Conservation (phyloP, 2,329 filamentous ascomycete genomes). For the Neofusicoccum sp. region DNA sequence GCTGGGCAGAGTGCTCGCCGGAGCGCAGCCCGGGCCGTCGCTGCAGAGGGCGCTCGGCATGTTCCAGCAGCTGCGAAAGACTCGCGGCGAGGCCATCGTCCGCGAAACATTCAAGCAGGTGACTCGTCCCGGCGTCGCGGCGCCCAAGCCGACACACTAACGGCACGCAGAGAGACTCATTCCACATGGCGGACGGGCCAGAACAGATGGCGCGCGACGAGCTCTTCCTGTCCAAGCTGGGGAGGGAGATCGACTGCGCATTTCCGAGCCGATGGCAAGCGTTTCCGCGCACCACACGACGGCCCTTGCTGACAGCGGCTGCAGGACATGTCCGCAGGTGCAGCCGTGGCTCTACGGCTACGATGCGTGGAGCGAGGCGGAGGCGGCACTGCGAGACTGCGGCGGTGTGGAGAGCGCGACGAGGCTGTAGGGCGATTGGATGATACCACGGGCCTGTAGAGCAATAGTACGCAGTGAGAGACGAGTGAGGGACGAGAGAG, state of each 20-base stretch:
- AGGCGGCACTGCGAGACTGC: constrained; percentile 14
- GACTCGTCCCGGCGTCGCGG: background rate
- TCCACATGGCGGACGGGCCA: constrained; percentile 49
- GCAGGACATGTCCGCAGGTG: constrained; percentile 32
- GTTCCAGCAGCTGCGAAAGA: constrained; percentile 49
- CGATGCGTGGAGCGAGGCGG: constrained; percentile 32
- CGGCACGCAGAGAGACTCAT: constrained; percentile 30
- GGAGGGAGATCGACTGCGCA: constrained; percentile 49
- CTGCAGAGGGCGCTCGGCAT: constrained; percentile 32
- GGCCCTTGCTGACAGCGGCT: background rate
- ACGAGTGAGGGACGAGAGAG: too few relatives aligned
- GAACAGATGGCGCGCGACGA: constrained; percentile 59
- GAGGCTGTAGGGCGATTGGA: background rate
- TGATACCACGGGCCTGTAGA: background rate
- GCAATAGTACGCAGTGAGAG: too few relatives aligned
- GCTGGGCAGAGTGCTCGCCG: constrained; percentile 54
- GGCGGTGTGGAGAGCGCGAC: background rate
- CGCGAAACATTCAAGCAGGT: constrained; percentile 58
- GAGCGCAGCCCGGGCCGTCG: background rate
- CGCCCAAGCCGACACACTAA: constrained; percentile 20
- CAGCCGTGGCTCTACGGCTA: constrained; percentile 38
- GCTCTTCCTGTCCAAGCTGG: constrained; percentile 57
- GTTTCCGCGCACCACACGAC: too few relatives aligned
- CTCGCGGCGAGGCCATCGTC: constrained; percentile 55
- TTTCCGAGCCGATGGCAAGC: constrained; percentile 61